phyloP scores from a whole-genome alignment of 352 stramenopile genomes.

The Globisporangium perplexum region DNA sequence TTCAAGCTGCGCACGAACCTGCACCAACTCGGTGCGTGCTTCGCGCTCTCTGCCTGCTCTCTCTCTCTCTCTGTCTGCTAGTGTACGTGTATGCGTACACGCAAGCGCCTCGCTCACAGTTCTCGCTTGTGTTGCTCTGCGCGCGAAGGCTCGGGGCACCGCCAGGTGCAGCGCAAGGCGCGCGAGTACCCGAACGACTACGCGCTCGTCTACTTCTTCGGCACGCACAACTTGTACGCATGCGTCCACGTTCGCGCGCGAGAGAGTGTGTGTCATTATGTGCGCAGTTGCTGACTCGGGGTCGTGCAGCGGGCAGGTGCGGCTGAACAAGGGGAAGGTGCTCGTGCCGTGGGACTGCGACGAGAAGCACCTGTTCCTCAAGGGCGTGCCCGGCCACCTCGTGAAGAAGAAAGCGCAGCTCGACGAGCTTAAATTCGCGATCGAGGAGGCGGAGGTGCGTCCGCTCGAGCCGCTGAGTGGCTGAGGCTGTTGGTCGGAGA shows the following conservation, averaged over 20 bases:
- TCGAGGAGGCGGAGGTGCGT: conserved; percentile 55
- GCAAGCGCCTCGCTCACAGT: too few species aligned
- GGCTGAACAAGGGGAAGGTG: conserved; percentile 59
- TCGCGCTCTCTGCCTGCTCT: not conserved
- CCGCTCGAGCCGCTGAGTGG: too few species aligned
- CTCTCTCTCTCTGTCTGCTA: not conserved
- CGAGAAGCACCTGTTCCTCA: conserved; percentile 61
- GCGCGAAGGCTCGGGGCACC: conserved; percentile 44
- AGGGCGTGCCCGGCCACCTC: conserved; percentile 59
- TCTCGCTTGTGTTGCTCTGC: not conserved
- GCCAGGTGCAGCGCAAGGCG: conserved; percentile 65
- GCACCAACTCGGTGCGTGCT: conserved; percentile 36
- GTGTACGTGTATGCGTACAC: too few species aligned
- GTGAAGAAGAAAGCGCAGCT: conserved; percentile 57
- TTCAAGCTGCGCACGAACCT: conserved; percentile 65
- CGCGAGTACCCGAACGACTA: conserved; percentile 67
- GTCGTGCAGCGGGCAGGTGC: conserved; percentile 41
- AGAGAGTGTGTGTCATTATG: not conserved
- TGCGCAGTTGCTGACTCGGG: too few species aligned
- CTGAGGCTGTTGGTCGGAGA: too few species aligned
- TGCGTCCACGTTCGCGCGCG: not conserved
- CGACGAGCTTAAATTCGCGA: conserved; percentile 39
- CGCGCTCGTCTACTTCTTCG: conserved; percentile 82
- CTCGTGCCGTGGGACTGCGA: conserved; percentile 67
- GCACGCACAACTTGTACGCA: conserved; percentile 77